Conservation (phyloP, 1,284 basidiomycete species). For the Rhodotorula sp. region DNA sequence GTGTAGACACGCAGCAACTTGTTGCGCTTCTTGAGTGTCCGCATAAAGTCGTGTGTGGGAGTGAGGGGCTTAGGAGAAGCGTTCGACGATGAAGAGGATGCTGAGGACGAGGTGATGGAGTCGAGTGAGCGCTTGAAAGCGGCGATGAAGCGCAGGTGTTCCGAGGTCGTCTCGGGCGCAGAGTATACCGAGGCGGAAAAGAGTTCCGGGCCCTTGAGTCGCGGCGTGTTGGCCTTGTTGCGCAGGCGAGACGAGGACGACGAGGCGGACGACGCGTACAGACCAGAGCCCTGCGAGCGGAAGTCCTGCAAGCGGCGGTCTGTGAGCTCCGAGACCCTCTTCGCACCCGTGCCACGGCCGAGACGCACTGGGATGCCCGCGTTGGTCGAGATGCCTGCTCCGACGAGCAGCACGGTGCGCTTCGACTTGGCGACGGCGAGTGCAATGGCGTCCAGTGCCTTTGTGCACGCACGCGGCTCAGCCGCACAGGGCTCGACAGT, state of each 20-base stretch:
- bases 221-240: background rate
- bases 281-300: conserved; percentile 24
- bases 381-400: conserved; percentile 89
- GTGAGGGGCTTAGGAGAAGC: conserved; percentile 60
- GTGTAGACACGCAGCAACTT: conserved; percentile 27
- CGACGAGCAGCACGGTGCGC: conserved; percentile 81
- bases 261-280: conserved; percentile 13
- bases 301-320: conserved; percentile 52
- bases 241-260: conserved; percentile 3
- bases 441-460: conserved; percentile 59
- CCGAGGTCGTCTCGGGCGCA: conserved; percentile 76
- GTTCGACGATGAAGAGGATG: background rate
- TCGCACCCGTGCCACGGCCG: conserved; percentile 57
- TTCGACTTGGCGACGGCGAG: conserved; percentile 75
- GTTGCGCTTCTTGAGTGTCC: conserved; percentile 17
- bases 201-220: conserved; percentile 68
- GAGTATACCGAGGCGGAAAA: conserved; percentile 86
- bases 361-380: conserved; percentile 90
- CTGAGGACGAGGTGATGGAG: conserved; percentile 61
- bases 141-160: conserved; percentile 93
- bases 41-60: conserved; percentile 29
- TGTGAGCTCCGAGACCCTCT: background rate
- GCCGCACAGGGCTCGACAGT: background rate
- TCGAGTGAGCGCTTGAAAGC: conserved; percentile 81
- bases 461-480: background rate